Evolutionary conservation across 148 eudicot genomes (phyloP), one percentile per base, ranked within the genome.

Genomic region (Cornus suecica): DNA sequence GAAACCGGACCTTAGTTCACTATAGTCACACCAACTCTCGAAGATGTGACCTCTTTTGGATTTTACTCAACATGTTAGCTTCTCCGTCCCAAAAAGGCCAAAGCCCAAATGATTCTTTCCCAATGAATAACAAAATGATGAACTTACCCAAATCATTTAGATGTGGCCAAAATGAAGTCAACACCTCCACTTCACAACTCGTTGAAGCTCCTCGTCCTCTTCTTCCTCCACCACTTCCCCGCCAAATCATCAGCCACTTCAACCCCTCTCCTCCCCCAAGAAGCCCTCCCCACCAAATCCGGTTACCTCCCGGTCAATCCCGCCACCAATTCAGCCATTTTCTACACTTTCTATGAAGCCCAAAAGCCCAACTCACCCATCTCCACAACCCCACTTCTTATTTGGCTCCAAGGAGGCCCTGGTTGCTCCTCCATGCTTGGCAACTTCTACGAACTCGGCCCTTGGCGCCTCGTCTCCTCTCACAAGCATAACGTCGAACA

Each of bases 401-500:
- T 94, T 37, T 94, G 98, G 98, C 94, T 94, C 30, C 97, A 94
- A 83, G 95, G 97, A 0, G 92, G 97, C 25, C 98, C 98, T 10
- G 98, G 98, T 2, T 93, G 98, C 80, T 93, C 98, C 25, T 93
- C 98, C 77, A 88, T 91, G 97, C 5, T 77, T 0, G 98, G 87
- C 1, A 94, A 94, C 81, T 90, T 87, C 76, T 90, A 81, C 69
- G 98, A 88, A 69, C 87, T 94, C 42, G 98, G 97, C 7, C 98
- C 94, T 0, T 94, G 92, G 92, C 87, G 80, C 0, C 83, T n/a
- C n/a, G n/a, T 88, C 1, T 62, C 80, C 28, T 66, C 71, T 30
- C 54, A 14, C 4, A 81, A 71, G 71, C 67, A 77, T 28, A 77
- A 61, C 42, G 70, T 81, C 52, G 45, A 78, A 22, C 68, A 78